Base-by-base conservation (phyloP, 768 basidiomycete species). In the Strobilomyces dryophilus region DNA sequence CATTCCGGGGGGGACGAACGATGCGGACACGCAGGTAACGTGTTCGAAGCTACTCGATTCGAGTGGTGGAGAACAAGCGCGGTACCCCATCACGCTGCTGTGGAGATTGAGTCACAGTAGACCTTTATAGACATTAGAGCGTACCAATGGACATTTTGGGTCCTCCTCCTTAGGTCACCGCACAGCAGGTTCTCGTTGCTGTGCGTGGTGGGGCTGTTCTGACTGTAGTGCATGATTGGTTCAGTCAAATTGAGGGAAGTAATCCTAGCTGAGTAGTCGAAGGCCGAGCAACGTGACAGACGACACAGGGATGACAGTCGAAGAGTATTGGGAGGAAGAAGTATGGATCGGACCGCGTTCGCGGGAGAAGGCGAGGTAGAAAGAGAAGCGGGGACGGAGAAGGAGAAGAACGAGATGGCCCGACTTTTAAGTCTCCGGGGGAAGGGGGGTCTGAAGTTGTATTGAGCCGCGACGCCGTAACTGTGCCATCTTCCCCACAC, bases 141-240 rank as follows among this genome's bases (percentile, higher is more conserved):
- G 27, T 40, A 65, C 62, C 47, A 1, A 43, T 54, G 34, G 35
- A 57, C 44, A 18, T 26, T 27, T 53, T 41, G 48, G 36, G 34
- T 8, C 12, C 17, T 41, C 43, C 46, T 26, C 39, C 47, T 48
- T 42, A 53, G 32, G 46, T 54, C 20, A 41, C 4, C 12, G 20
- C 53, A 62, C 60, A 65, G 59, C 63, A 67, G 8, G 12, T 31
- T 40, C 31, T 11, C 20, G 26, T n/a, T 66, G 40, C 64, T 65
- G 65, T 66, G 49, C 4, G 8, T 1, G 11, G 8, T 1, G 11
- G 31, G 53, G 63, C 55, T 62, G 50, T 67, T 45, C 58, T n/a
- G 17, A 6, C 1, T 24, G 4, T 6, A 15, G 5, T 32, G 17
- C 58, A 60, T 60, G 1, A 43, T 49, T 49, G 42, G 52, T 32